Evolutionary conservation across 1,284 basidiomycete genomes (phyloP).

Genomic region (Apiotrichum porosum): DNA sequence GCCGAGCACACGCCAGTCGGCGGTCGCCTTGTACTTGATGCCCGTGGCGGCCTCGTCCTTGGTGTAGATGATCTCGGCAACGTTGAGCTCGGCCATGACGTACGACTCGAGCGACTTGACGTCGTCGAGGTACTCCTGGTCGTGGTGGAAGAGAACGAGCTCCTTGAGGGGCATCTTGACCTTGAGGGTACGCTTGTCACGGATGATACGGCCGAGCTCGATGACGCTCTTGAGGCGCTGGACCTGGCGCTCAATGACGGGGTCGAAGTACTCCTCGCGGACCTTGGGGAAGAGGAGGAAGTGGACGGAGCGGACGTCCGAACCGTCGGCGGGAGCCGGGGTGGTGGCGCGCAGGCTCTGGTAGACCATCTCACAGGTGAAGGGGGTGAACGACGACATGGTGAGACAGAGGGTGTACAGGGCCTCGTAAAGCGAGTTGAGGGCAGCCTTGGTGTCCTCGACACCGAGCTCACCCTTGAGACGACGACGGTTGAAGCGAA

Average conservation of each 20-base stretch:
- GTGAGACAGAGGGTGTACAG: conserved; percentile 91
- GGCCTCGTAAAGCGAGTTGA: conserved; percentile 95
- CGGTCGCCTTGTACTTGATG: conserved; percentile 83
- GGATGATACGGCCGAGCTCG: conserved; percentile 81
- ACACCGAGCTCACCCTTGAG: conserved; percentile 92
- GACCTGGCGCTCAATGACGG: conserved; percentile 91
- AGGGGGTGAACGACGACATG: conserved; percentile 97
- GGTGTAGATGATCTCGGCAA: conserved; percentile 82
- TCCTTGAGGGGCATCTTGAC: conserved; percentile 85
- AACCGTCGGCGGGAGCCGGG: conserved; percentile 63
- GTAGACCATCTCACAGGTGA: conserved; percentile 95
- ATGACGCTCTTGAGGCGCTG: conserved; percentile 93
- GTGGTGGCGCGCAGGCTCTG: conserved; percentile 83
- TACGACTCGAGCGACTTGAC: conserved; percentile 80
- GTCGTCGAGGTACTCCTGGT: conserved; percentile 78
- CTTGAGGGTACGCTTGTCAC: conserved; percentile 83
- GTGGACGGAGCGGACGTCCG: conserved; percentile 87
- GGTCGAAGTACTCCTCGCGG: conserved; percentile 92
- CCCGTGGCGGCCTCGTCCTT: conserved; percentile 82
- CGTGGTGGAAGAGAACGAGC: conserved; percentile 89
- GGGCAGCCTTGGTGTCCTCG: conserved; percentile 80
- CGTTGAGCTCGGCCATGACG: conserved; percentile 92
- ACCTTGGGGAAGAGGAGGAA: conserved; percentile 92
- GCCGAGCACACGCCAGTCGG: conserved; percentile 94
- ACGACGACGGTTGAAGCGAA: conserved; percentile 94